Evolutionary conservation across 78 protist species (phyloP), one percentile per base, ranked within the genome.

Genomic region (Chrysochromulina parva): DNA sequence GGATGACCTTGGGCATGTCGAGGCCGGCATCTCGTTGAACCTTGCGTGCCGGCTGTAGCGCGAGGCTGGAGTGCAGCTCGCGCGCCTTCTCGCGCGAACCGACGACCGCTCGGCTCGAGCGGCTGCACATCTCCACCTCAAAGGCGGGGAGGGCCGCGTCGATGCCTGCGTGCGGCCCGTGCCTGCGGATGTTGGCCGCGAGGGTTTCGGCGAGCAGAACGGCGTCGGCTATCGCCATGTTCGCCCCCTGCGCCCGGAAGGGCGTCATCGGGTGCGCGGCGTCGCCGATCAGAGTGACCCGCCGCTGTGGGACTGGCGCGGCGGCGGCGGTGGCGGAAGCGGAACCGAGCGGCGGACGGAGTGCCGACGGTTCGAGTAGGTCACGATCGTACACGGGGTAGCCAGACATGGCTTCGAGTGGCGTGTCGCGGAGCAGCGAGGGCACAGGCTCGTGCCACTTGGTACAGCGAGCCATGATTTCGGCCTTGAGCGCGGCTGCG

Each of bases 341-440:
- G 50, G 80, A 1, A 50, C 54, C 80, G 26, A 50, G 50, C 5
- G 48, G 16, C 80, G 80, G 57, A 1, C 60, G 87, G 28, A 53
- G 87, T 48, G 20, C 85, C 16, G 6, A 22, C 38, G 85, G 65
- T 59, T 78, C 85, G 65, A 78, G 65, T 10, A 53, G 58, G 19
- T 78, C 85, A 2, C 85, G 87, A 47, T 81, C 87, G 65, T 81
- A 81, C 50, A 81, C 87, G 24, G 87, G 87, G 87, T 81, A 81
- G 62, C 87, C 87, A 5, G 28, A 17, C 65, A 81, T 81, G 87
- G 47, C 0, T 5, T 81, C 62, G 67, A 5, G 50, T 50, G 59
- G n/a, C 52, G 87, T 81, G 53, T 2, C 66, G 53, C 28, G 28
- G n/a, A 81, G 60, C 47, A 81, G 59, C 47, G 59, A 60, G 28